Evolutionary conservation across 306 rosid species (phyloP).

Genomic region (Oemleria cerasiformis): DNA sequence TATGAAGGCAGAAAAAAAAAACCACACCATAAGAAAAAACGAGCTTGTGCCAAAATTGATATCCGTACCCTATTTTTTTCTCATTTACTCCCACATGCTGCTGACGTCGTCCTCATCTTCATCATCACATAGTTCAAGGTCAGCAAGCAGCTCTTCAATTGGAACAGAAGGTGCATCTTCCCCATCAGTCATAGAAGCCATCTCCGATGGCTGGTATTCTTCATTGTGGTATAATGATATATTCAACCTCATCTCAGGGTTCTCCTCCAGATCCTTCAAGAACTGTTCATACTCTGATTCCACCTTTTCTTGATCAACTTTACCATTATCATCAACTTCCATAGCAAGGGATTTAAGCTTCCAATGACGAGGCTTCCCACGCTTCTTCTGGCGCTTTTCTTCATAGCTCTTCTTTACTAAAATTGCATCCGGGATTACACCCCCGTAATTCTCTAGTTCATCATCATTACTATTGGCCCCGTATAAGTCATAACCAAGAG

Average conservation of each 20-base stretch:
- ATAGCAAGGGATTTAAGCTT: slow-evolving; percentile 56
- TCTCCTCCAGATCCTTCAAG: slow-evolving; percentile 63
- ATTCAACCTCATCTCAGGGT: slow-evolving; percentile 54
- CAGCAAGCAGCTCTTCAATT: slow-evolving; percentile 65
- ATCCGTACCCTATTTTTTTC: background rate
- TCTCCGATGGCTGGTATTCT: slow-evolving; percentile 64
- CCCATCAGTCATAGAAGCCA: slow-evolving; percentile 56
- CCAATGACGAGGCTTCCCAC: slow-evolving; percentile 49
- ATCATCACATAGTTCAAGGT: slow-evolving; percentile 50
- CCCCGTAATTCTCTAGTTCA: slow-evolving; percentile 56
- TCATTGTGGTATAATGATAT: slow-evolving; percentile 47
- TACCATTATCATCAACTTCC: slow-evolving; percentile 56
- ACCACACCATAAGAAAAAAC: background rate
- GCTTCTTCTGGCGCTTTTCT: slow-evolving; percentile 61
- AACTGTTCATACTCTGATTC: slow-evolving; percentile 58
- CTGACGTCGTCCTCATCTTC: slow-evolving; percentile 31
- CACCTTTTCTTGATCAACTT: slow-evolving; percentile 41
- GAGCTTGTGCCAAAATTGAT: background rate
- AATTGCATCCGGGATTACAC: slow-evolving; percentile 58
- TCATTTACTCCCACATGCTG: slow-evolving; percentile 41
- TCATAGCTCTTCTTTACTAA: slow-evolving; percentile 67
- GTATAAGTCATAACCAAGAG: slow-evolving; percentile 69
- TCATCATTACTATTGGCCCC: slow-evolving; percentile 47
- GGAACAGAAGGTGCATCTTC: slow-evolving; percentile 63
- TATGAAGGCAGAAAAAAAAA: background rate